A percentile compares a stretch with the other conserved stretches of the same genome.
phyloP scores from a whole-genome alignment of 202 grass and related monocot genomes.

The Setaria viridis region DNA sequence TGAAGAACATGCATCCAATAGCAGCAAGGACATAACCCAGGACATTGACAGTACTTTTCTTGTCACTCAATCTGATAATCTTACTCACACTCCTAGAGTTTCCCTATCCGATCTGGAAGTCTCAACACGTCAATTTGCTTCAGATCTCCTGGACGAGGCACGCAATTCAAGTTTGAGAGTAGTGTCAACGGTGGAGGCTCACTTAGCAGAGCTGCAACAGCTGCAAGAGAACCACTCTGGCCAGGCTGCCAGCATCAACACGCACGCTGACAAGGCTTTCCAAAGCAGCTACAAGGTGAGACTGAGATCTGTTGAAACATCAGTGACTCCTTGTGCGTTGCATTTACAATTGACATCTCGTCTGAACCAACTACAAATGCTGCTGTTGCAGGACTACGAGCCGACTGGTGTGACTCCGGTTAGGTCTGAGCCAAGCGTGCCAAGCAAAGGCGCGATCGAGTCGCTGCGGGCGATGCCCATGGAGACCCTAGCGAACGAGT shows the following conservation, averaged over 20 bases:
- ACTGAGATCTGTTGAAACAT: neutral
- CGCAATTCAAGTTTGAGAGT: slow-evolving; percentile 51
- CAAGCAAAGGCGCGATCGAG: slow-evolving; percentile 81
- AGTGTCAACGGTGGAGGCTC: slow-evolving; percentile 58
- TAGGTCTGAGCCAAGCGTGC: slow-evolving; percentile 69
- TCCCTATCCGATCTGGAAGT: neutral
- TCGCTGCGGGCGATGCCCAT: slow-evolving; percentile 90
- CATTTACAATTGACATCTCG: neutral
- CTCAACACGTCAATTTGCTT: neutral
- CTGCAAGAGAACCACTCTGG: slow-evolving; percentile 63
- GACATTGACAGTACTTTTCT: slow-evolving; percentile 68
- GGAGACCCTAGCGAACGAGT: slow-evolving; percentile 73
- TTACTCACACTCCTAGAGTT: neutral
- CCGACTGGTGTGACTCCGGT: slow-evolving; percentile 78
- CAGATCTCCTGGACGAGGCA: slow-evolving; percentile 58
- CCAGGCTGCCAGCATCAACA: slow-evolving; percentile 64
- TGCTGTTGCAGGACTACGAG: slow-evolving; percentile 67
- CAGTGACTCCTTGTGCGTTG: neutral
- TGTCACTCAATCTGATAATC: neutral
- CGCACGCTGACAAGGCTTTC: slow-evolving; percentile 66
- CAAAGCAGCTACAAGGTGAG: slow-evolving; percentile 70
- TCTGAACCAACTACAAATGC: neutral
- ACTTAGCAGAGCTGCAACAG: slow-evolving; percentile 52
- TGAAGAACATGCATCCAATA: slow-evolving; percentile 54
- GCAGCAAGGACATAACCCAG: slow-evolving; percentile 62